Percentiles rank a stretch among this genome's conserved stretches.
These are phyloP conservation scores for Geotrichum carabidarum DNA, from an alignment of 1,139 yeast genomes.

Conservation along the genomic window DNA sequence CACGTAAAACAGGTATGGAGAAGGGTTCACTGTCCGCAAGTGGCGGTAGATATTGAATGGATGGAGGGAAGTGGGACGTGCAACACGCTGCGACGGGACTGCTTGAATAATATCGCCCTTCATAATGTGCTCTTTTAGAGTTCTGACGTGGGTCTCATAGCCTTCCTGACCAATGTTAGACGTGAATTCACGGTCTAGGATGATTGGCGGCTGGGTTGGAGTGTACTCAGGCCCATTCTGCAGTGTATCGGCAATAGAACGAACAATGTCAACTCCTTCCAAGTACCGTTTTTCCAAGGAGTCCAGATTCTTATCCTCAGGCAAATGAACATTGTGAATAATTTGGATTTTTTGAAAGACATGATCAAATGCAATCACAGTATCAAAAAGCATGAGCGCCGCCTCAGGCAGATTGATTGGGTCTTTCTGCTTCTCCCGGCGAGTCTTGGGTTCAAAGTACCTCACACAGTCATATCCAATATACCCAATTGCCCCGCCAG, in stretches of 20 bases:
- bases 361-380: slow-evolving; percentile 86
- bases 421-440: slow-evolving; percentile 61
- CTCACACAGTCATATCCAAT: slow-evolving; percentile 93
- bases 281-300: slow-evolving; percentile 43
- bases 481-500: slow-evolving; percentile 96
- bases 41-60: slow-evolving; percentile 96
- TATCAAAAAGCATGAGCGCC: slow-evolving; percentile 83
- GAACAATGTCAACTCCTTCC: slow-evolving; percentile 54
- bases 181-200: slow-evolving; percentile 49
- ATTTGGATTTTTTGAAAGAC: slow-evolving; percentile 90
- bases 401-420: slow-evolving; percentile 84
- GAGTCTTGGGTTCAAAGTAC: slow-evolving; percentile 89
- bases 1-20: slow-evolving; percentile 91
- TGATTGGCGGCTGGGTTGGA: slow-evolving; percentile 71
- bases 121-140: slow-evolving; percentile 71
- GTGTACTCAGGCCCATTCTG: slow-evolving; percentile 44
- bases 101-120: slow-evolving; percentile 95
- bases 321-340: slow-evolving; percentile 65
- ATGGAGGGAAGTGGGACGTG: slow-evolving; percentile 89
- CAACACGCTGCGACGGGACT: slow-evolving; percentile 94
- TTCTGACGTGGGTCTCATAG: slow-evolving; percentile 73
- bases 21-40: slow-evolving; percentile 90
- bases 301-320: slow-evolving; percentile 28
- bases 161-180: slow-evolving; percentile 94
- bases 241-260: slow-evolving; percentile 51